These are phyloP conservation scores for Colletotrichum paranaense DNA, from an alignment of 2,329 filamentous ascomycete species.

Conservation along the genomic window DNA sequence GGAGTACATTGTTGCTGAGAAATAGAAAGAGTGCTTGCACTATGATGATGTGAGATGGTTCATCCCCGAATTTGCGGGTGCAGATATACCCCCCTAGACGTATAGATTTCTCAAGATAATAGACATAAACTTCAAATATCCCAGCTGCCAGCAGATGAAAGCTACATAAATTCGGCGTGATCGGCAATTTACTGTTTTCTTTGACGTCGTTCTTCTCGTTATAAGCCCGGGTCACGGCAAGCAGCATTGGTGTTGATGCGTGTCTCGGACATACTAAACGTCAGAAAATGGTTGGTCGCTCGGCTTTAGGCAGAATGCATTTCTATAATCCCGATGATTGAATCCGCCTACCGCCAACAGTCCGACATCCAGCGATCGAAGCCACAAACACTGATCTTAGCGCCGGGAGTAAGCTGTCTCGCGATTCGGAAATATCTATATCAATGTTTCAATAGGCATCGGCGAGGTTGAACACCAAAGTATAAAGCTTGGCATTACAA, in stretches of 20 bases:
- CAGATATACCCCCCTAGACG: not conserved
- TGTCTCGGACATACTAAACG: not conserved
- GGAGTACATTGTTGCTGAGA: conserved; percentile 37
- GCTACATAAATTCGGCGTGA: no score
- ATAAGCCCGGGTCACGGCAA: not conserved
- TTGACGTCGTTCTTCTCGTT: not conserved
- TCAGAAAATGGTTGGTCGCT: not conserved
- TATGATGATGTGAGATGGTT: not conserved
- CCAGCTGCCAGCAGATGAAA: no score
- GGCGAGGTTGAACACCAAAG: not conserved
- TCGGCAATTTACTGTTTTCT: not conserved
- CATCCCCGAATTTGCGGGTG: not conserved
- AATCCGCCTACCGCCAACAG: not conserved
- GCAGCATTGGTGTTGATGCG: no score
- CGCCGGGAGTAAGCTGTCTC: not conserved
- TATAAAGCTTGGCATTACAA: not conserved
- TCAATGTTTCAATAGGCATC: not conserved
- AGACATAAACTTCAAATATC: not conserved
- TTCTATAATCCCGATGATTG: not conserved
- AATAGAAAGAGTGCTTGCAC: not conserved
- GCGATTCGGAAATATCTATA: not conserved
- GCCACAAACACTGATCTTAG: not conserved
- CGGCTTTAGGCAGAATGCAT: not conserved
- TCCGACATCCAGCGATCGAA: not conserved
- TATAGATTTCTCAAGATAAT: not conserved